phyloP scores from a whole-genome alignment of 768 basidiomycete genomes.

The Neoboletus brunneissimus region DNA sequence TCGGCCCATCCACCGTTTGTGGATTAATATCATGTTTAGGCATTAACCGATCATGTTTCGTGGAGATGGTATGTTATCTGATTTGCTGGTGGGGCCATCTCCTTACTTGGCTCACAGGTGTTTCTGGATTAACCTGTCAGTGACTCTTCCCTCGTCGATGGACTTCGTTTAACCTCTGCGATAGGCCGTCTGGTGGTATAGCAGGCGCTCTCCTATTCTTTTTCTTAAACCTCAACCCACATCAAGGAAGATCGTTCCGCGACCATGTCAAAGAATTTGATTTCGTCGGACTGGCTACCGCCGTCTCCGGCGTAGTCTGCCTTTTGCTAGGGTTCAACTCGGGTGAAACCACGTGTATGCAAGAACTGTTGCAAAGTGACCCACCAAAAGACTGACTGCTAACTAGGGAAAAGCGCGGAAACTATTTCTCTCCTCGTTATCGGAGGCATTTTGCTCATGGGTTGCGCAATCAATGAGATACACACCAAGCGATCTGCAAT shows the following conservation, averaged over 20 bases:
- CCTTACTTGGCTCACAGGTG: slow-evolving; percentile 26
- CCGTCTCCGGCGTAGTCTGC: slow-evolving; percentile 36
- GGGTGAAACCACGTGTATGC: slow-evolving; percentile 33
- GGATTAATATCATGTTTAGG: slow-evolving; percentile 13
- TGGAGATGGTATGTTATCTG: slow-evolving; percentile 39
- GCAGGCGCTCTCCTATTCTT: slow-evolving; percentile 33
- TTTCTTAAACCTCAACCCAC: slow-evolving; percentile 36
- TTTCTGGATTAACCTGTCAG: slow-evolving; percentile 37
- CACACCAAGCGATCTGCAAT: slow-evolving; percentile 36
- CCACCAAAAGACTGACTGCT: not conserved
- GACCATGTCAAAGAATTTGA: slow-evolving; percentile 38
- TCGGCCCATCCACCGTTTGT: not conserved
- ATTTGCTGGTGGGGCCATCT: not conserved
- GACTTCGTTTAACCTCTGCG: not conserved
- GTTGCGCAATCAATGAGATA: slow-evolving; percentile 34
- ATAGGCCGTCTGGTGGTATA: slow-evolving; percentile 37
- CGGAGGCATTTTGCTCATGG: slow-evolving; percentile 31
- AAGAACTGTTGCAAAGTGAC: not conserved
- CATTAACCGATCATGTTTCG: slow-evolving; percentile 33
- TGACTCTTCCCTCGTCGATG: not conserved
- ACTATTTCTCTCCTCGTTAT: slow-evolving; percentile 39
- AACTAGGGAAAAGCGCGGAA: slow-evolving; percentile 27
- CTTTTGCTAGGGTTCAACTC: slow-evolving; percentile 40
- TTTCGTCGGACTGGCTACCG: slow-evolving; percentile 36
- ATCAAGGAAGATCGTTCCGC: slow-evolving; percentile 30